Percentiles rank a stretch among this genome's conserved stretches.
Evolutionary conservation across 352 stramenopile species (phyloP).

Genomic region (Phytophthora palmivora): DNA sequence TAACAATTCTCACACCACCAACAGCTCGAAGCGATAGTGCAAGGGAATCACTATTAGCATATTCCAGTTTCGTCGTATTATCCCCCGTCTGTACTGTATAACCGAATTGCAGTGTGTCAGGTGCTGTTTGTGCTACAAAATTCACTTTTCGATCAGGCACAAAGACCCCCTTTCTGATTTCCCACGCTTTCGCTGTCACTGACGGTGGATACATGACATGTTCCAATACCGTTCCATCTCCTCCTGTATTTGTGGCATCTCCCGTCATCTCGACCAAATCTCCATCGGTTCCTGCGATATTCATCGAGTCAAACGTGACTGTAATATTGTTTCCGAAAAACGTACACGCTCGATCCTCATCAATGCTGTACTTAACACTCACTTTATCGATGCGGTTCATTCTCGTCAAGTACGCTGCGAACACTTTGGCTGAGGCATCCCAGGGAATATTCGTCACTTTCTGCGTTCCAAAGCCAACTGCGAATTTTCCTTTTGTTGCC

Average conservation of each 20-base stretch:
- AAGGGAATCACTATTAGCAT: slow-evolving; percentile 68
- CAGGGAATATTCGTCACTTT: slow-evolving; percentile 74
- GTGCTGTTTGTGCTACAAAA: slow-evolving; percentile 39
- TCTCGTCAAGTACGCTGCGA: slow-evolving; percentile 56
- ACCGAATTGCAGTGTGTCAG: slow-evolving; percentile 60
- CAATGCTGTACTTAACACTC: slow-evolving; percentile 63
- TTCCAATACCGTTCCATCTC: slow-evolving; percentile 45
- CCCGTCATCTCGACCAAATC: slow-evolving; percentile 69
- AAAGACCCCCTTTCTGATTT: slow-evolving; percentile 67
- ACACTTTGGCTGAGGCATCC: slow-evolving; percentile 50
- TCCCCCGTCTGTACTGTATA: slow-evolving; percentile 75
- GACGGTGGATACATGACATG: slow-evolving; percentile 50
- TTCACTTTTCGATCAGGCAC: slow-evolving; percentile 45
- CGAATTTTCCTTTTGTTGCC: slow-evolving; percentile 71
- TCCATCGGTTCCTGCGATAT: slow-evolving; percentile 66
- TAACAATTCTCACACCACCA: slow-evolving; percentile 43
- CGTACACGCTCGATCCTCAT: slow-evolving; percentile 66
- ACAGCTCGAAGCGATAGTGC: slow-evolving; percentile 41
- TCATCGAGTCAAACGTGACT: slow-evolving; percentile 79
- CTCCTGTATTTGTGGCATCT: slow-evolving; percentile 52
- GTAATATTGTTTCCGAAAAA: slow-evolving; percentile 87
- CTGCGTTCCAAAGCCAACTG: slow-evolving; percentile 59
- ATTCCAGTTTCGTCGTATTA: slow-evolving; percentile 67
- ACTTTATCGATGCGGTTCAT: slow-evolving; percentile 76
- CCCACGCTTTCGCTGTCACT: slow-evolving; percentile 60